Percentiles rank a stretch among this genome's conserved stretches.
Evolutionary conservation across 345 rosid genomes (phyloP).

Genomic region (Eucalyptus microcorys): DNA sequence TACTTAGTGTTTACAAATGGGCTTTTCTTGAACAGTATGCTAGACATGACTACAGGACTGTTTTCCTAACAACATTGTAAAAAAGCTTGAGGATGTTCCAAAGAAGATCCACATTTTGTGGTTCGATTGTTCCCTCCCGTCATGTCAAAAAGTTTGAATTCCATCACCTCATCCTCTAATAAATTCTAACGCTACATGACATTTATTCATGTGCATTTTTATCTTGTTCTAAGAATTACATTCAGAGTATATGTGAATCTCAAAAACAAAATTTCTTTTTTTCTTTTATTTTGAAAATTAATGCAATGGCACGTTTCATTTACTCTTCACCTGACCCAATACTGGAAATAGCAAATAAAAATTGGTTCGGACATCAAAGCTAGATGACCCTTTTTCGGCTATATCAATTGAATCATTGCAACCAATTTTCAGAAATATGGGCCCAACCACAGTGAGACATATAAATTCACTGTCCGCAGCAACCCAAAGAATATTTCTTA

Average conservation of each 20-base stretch:
- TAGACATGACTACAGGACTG: background rate
- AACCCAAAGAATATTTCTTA: background rate
- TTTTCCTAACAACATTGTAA: background rate
- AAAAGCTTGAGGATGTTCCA: background rate
- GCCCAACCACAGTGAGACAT: background rate
- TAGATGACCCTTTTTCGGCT: background rate
- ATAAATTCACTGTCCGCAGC: background rate
- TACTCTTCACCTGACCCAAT: background rate
- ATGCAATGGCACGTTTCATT: background rate
- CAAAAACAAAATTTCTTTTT: background rate
- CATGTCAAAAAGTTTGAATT: background rate
- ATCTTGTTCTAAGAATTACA: background rate
- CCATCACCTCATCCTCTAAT: background rate
- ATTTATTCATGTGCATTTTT: background rate
- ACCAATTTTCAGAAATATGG: background rate
- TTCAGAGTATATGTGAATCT: background rate
- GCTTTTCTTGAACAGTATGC: background rate
- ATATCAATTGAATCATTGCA: background rate
- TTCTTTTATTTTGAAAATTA: background rate
- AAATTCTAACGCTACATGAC: background rate
- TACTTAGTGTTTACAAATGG: background rate
- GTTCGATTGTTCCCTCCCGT: background rate
- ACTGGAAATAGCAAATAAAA: background rate
- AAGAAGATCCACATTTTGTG: background rate
- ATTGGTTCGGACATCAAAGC: background rate